Evolutionary conservation across 2,329 filamentous ascomycete genomes (phyloP).

Genomic region (Xylaria sp.): DNA sequence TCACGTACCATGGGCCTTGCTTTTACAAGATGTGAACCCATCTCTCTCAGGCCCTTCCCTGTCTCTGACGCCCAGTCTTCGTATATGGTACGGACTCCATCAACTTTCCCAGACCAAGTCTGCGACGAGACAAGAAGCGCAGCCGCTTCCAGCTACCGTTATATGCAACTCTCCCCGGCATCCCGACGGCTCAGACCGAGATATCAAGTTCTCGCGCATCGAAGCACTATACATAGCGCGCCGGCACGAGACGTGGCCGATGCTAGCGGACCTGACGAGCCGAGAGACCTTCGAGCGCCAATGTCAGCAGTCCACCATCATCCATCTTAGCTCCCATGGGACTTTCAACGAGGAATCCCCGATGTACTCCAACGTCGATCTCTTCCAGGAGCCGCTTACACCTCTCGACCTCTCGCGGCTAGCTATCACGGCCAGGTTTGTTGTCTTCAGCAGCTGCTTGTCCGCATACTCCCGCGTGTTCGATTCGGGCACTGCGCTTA

Average conservation of each 20-base stretch:
- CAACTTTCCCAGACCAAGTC: slow-evolving; percentile 18
- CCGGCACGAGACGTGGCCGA: slow-evolving; percentile 27
- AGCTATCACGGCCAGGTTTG: slow-evolving; percentile 25
- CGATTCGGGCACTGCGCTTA: slow-evolving; percentile 31
- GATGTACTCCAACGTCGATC: slow-evolving; percentile 30
- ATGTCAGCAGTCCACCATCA: slow-evolving; percentile 28
- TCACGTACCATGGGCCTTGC: slow-evolving; percentile 32
- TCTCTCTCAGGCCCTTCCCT: slow-evolving; percentile 18
- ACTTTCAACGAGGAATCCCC: slow-evolving; percentile 33
- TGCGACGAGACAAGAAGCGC: background rate
- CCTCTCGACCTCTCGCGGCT: slow-evolving; percentile 31
- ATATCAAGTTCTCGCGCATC: slow-evolving; percentile 32
- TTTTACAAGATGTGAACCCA: slow-evolving; percentile 19
- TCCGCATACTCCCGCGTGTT: slow-evolving; percentile 32
- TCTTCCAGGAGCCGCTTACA: slow-evolving; percentile 30
- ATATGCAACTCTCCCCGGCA: slow-evolving; percentile 28
- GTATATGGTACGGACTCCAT: slow-evolving; percentile 35
- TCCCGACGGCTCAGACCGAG: slow-evolving; percentile 27
- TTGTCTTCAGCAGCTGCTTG: slow-evolving; percentile 34
- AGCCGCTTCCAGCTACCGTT: slow-evolving; percentile 23
- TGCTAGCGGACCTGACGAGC: slow-evolving; percentile 22
- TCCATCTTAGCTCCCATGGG: slow-evolving; percentile 34
- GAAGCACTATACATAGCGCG: slow-evolving; percentile 32
- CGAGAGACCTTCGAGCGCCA: slow-evolving; percentile 26
- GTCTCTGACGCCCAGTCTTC: slow-evolving; percentile 34